Conservation (phyloP, 768 basidiomycete species). For the Clathrus columnatus region DNA sequence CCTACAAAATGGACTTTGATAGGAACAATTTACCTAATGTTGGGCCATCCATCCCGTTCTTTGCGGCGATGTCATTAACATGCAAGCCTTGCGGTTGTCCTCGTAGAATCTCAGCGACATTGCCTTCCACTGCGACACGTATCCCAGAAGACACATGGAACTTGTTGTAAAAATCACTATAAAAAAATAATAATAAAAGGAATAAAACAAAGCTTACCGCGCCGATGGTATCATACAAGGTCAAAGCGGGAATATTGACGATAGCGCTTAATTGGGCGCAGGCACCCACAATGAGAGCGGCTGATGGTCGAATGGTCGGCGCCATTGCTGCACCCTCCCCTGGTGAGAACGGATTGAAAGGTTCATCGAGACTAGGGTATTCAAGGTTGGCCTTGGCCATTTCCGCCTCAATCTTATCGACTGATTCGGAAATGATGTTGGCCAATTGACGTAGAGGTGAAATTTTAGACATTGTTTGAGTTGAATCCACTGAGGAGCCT, state of each 20-base stretch:
- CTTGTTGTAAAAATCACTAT: too few relatives aligned
- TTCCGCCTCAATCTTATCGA: neutral
- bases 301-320: neutral
- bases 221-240: neutral
- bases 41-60: conserved; percentile 20
- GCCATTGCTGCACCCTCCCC: neutral
- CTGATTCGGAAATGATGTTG: neutral
- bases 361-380: neutral
- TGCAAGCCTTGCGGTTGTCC: conserved; percentile 30
- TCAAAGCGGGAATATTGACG: neutral
- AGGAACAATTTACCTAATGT: conserved; percentile 36
- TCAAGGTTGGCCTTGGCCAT: neutral
- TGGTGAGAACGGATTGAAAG: neutral
- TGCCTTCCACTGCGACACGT: too few relatives aligned
- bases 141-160: too few relatives aligned
- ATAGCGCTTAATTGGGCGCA: neutral
- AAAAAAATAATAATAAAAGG: neutral
- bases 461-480: neutral
- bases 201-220: neutral
- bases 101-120: too few relatives aligned
- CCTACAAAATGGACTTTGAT: neutral
- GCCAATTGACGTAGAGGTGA: neutral
- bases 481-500: too few relatives aligned
- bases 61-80: conserved; percentile 33
- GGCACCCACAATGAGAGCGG: neutral